A percentile compares a stretch with the other conserved stretches of the same genome.
Evolutionary conservation across 2,329 filamentous ascomycete genomes (phyloP).

Genomic region (Cercospora janseana): DNA sequence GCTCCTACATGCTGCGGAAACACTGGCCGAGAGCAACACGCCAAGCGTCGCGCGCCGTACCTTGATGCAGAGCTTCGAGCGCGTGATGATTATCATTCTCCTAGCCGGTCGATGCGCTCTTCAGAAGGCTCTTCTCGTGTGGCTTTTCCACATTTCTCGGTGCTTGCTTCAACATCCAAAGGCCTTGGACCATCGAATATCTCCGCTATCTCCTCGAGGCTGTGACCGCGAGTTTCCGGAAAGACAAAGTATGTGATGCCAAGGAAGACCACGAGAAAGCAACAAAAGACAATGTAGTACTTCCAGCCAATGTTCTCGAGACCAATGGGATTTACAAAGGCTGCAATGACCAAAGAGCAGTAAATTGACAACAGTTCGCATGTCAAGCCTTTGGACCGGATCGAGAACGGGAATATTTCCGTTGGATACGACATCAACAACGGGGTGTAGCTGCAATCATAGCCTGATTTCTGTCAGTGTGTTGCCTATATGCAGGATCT

Average conservation of each 20-base stretch:
- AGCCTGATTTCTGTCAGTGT: conserved; percentile 9
- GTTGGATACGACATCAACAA: conserved; percentile 29
- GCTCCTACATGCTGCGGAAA: no score
- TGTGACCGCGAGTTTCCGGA: conserved; percentile 31
- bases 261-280: conserved; percentile 40
- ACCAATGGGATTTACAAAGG: conserved; percentile 42
- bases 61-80: no score
- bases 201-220: conserved; percentile 47
- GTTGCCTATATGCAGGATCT: neutral
- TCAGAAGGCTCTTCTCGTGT: conserved; percentile 24
- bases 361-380: conserved; percentile 31
- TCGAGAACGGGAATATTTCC: conserved; percentile 29
- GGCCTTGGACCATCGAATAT: conserved; percentile 41
- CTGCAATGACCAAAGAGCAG: conserved; percentile 30
- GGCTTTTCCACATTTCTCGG: conserved; percentile 20
- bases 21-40: no score
- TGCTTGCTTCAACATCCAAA: conserved; percentile 10
- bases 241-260: conserved; percentile 35
- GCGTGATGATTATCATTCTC: neutral
- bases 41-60: no score
- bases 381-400: conserved; percentile 30
- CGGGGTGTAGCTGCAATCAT: conserved; percentile 27
- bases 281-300: conserved; percentile 37
- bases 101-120: conserved; percentile 21
- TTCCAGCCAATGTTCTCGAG: conserved; percentile 35